Conservation (phyloP, 805 yeast genomes). For the Candida nonsorbophila region DNA sequence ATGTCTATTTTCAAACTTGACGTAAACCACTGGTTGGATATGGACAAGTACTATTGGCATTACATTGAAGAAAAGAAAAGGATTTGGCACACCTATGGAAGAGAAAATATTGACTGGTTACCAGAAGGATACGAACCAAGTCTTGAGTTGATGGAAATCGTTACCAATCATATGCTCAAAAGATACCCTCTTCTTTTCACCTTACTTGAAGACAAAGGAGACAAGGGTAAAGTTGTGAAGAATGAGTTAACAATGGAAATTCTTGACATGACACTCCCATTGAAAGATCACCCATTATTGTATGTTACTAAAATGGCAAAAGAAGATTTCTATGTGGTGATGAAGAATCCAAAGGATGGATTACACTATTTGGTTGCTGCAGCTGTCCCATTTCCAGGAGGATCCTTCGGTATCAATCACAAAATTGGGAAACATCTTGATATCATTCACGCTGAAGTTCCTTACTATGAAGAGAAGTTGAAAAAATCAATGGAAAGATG, state of each 20-base stretch:
- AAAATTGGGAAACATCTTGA: constrained; percentile 62
- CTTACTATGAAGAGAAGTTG: constrained; percentile 62
- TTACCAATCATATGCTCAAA: constrained; percentile 51
- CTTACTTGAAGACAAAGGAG: constrained; percentile 27
- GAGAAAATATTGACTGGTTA: constrained; percentile 58
- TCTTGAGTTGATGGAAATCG: constrained; percentile 58
- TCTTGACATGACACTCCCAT: constrained; percentile 55
- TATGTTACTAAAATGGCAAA: constrained; percentile 66
- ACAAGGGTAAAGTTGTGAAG: constrained; percentile 47
- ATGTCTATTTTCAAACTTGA: constrained; percentile 72
- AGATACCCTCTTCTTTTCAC: constrained; percentile 64
- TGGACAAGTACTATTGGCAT: constrained; percentile 70
- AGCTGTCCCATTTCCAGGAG: constrained; percentile 78
- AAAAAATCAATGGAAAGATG: constrained; percentile 69
- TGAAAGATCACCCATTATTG: constrained; percentile 58
- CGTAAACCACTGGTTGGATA: constrained; percentile 71
- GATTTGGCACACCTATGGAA: constrained; percentile 53
- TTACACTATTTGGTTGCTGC: constrained; percentile 64
- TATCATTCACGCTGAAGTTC: constrained; percentile 62
- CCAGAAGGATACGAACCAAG: constrained; percentile 62
- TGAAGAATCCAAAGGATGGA: constrained; percentile 49
- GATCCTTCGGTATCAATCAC: constrained; percentile 57
- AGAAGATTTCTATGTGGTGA: constrained; percentile 67
- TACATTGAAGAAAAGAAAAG: constrained; percentile 60
- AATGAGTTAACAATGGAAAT: constrained; percentile 61